These are phyloP conservation scores for Erythrobasidium hasegawianum DNA, from an alignment of 1,284 basidiomycete genomes.

Conservation along the genomic window DNA sequence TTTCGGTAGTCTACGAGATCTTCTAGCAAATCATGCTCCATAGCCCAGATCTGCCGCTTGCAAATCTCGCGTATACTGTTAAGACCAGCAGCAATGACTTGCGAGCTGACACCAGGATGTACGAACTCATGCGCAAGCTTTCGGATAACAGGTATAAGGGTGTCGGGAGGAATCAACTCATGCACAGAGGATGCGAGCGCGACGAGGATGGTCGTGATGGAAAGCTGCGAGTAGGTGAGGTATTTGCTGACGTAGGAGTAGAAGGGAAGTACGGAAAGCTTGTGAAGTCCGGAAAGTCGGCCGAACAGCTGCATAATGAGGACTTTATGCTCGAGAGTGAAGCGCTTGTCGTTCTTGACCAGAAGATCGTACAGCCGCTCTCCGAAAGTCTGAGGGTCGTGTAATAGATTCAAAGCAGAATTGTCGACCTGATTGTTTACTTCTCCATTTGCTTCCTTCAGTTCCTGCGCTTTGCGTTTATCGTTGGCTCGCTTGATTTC, in stretches of 20 bases:
- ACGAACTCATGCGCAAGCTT: constrained; percentile 96
- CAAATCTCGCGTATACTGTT: constrained; percentile 94
- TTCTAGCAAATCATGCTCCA: constrained; percentile 82
- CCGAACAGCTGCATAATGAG: constrained; percentile 95
- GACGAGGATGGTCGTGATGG: constrained; percentile 90
- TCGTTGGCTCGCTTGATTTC: constrained; percentile 66
- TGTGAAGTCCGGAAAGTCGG: constrained; percentile 90
- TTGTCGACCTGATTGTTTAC: constrained; percentile 69
- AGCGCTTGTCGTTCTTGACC: constrained; percentile 82
- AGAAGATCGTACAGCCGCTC: constrained; percentile 91
- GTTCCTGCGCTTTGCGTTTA: constrained; percentile 55
- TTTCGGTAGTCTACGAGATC: constrained; percentile 94
- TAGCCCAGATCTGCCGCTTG: constrained; percentile 88
- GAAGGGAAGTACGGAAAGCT: constrained; percentile 89
- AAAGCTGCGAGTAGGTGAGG: constrained; percentile 86
- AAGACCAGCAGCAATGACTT: constrained; percentile 92
- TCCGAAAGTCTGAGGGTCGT: constrained; percentile 93
- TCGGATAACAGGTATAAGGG: constrained; percentile 77
- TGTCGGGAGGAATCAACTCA: constrained; percentile 91
- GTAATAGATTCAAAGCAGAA: constrained; percentile 84
- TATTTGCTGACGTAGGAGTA: constrained; percentile 94
- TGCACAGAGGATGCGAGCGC: constrained; percentile 94
- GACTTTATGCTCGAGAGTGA: constrained; percentile 93
- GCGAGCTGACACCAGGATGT: constrained; percentile 87
- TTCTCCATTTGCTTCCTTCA: constrained; percentile 53